Base-by-base conservation (phyloP, 345 rosid species). In the Salix udensis region DNA sequence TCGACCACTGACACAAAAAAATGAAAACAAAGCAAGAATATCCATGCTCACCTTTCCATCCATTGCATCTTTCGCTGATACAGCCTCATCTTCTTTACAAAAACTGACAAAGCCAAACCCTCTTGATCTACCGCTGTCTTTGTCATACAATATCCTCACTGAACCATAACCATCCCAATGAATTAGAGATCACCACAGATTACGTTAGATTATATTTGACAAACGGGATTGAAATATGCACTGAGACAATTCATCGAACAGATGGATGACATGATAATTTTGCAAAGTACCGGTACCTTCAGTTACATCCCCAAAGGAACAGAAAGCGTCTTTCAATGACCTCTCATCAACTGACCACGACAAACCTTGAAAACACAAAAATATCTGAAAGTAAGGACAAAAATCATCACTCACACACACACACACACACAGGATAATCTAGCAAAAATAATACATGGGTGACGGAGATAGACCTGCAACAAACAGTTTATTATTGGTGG, bases 61-160 rank as follows among this genome's bases (percentile, higher is more conserved):
- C 98, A 93, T 93, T 77, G 94, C 94, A 74, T 89, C 91, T 87
- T 89, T 96, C 1, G 98, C 99, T 76, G 79, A 74, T 9, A 48
- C 23, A 71, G 98, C 97, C 48, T 89, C 84, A 13, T 73, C 85
- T 81, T 86, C 86, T 74, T 87, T 86, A 16, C 83, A 70, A 75
- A 91, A 96, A 74, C 85, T 88, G 70, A 96, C 94, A 80, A 93
- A 96, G 23, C 99, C 99, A 31, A 90, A 93, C 6, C 99, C 93
- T 92, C 91, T 91, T 70, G 99, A 86, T 76, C 99, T 83, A 36
- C 98, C 98, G 65, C 84, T 89, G 52, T 83, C 92, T 80, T 82
- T 92, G 67, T 92, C 97, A 13, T 94, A 92, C 61, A 84, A 75
- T 68, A 92, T 90, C 85, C 78, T 89, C 79, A 90, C 98, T 92